Conservation (phyloP, 2,329 filamentous ascomycete genomes). For the Fusarium heterosporum region DNA sequence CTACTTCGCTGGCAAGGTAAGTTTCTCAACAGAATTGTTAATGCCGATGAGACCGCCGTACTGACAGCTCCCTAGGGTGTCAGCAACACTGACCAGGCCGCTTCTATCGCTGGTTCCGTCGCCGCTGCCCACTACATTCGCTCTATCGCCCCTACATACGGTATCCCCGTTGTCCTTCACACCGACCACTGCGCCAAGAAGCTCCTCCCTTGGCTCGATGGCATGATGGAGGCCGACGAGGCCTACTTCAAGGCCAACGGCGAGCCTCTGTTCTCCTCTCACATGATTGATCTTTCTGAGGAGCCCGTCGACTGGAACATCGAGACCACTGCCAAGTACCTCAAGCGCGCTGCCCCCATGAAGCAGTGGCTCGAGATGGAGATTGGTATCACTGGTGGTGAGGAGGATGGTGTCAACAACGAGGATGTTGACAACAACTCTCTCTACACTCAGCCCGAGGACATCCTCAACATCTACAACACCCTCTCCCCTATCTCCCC, state of each 20-base stretch:
- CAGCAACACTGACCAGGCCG: constrained; percentile 82
- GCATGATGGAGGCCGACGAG: constrained; percentile 95
- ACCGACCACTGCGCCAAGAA: constrained; percentile 99
- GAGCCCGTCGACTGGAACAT: constrained; percentile 93
- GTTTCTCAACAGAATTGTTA: constrained; percentile 18
- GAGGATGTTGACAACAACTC: constrained; percentile 96
- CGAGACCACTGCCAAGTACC: constrained; percentile 89
- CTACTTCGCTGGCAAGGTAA: constrained; percentile 88
- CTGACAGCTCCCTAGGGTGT: constrained; percentile 67
- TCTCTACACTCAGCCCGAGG: constrained; percentile 97
- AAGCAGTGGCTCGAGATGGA: constrained; percentile 99
- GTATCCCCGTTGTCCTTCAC: constrained; percentile 91
- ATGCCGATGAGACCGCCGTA: constrained; percentile 25
- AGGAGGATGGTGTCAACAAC: constrained; percentile 99
- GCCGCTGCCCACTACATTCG: constrained; percentile 96
- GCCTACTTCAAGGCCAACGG: constrained; percentile 92
- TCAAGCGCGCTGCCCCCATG: constrained; percentile 94
- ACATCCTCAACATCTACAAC: constrained; percentile 92
- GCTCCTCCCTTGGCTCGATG: constrained; percentile 97
- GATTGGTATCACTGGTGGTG: constrained; percentile 87
- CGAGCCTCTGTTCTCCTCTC: constrained; percentile 92
- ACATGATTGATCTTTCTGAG: constrained; percentile 99
- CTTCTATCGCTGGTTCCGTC: constrained; percentile 87
- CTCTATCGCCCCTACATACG: constrained; percentile 86
- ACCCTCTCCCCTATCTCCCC: constrained; percentile 86